A percentile compares a stretch with the other conserved stretches of the same genome.
phyloP scores from a whole-genome alignment of 139 green algal genomes.

The Helicosporidium sp. region DNA sequence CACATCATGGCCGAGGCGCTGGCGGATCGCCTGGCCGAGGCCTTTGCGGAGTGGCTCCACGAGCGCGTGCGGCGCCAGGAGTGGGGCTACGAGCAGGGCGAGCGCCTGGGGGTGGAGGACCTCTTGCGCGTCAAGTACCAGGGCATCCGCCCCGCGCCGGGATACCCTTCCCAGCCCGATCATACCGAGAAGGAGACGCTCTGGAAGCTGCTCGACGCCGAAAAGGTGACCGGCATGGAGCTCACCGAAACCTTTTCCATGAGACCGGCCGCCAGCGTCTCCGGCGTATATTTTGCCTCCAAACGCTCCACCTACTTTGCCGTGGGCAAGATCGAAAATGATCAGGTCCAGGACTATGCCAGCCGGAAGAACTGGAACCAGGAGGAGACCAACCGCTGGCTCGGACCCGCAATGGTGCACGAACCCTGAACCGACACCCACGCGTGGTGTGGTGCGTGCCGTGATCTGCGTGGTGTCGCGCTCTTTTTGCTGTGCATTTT shows the following conservation, averaged over 20 bases:
- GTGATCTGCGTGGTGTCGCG: no score
- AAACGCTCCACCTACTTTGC: conserved; percentile 80
- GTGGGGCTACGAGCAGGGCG: conserved; percentile 84
- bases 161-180: conserved; percentile 96
- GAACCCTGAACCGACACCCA: conserved; percentile 43
- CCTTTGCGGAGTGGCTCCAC: conserved; percentile 89
- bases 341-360: conserved; percentile 81
- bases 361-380: conserved; percentile 69
- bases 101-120: conserved; percentile 68
- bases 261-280: conserved; percentile 78
- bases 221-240: conserved; percentile 53
- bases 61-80: conserved; percentile 64
- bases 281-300: conserved; percentile 83
- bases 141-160: conserved; percentile 86
- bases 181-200: conserved; percentile 95
- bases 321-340: conserved; percentile 88
- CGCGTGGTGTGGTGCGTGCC: no score
- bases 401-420: conserved; percentile 75
- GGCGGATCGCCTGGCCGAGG: conserved; percentile 89
- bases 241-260: conserved; percentile 93
- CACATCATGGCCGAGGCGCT: conserved; percentile 98
- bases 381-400: conserved; percentile 65
- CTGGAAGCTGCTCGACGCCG: conserved; percentile 78
- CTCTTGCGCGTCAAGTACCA: conserved; percentile 97
- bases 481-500: no score